Base-by-base conservation (phyloP, 805 yeast genomes). In the Kodamaea leandrae region DNA sequence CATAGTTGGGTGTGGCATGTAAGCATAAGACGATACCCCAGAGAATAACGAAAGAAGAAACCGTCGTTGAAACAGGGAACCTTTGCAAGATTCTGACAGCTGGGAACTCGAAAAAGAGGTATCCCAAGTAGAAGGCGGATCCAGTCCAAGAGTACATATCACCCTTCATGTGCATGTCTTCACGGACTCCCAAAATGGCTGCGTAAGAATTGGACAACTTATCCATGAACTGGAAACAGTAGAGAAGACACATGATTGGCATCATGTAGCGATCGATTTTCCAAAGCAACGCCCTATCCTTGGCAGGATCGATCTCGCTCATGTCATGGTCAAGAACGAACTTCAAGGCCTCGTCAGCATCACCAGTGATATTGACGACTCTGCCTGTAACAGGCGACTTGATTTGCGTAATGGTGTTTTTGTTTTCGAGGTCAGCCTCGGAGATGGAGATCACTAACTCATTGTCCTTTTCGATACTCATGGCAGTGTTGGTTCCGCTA, bases 21-120 rank as follows among this genome's bases (percentile, higher is more conserved):
- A 77, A 61, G 26, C 76, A 64, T 24, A 80, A 58, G 14, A 79
- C 55, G 55, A 52, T 43, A 16, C 88, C 88, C 89, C 90, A 83
- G 0, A 75, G 28, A n/a, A 79, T 51, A 29, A 82, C 71, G 44
- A 72, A 71, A 1, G 58, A 45, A 9, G 76, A 63, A 4, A 74
- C 65, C 52, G n/a, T n/a, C n/a, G n/a, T n/a, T n/a, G n/a, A n/a
- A n/a, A n/a, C n/a, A n/a, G n/a, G n/a, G n/a, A n/a, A n/a, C n/a
- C n/a, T n/a, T n/a, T n/a, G n/a, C n/a, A n/a, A n/a, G n/a, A n/a
- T n/a, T n/a, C n/a, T n/a, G n/a, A n/a, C n/a, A n/a, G n/a, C n/a
- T n/a, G n/a, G n/a, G n/a, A n/a, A n/a, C n/a, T n/a, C n/a, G n/a
- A 78, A 80, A 6, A 63, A 65, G 37, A 83, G 57, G 54, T 82